phyloP scores from a whole-genome alignment of 164 flowering plant genomes.

The Echeveria elegans region DNA sequence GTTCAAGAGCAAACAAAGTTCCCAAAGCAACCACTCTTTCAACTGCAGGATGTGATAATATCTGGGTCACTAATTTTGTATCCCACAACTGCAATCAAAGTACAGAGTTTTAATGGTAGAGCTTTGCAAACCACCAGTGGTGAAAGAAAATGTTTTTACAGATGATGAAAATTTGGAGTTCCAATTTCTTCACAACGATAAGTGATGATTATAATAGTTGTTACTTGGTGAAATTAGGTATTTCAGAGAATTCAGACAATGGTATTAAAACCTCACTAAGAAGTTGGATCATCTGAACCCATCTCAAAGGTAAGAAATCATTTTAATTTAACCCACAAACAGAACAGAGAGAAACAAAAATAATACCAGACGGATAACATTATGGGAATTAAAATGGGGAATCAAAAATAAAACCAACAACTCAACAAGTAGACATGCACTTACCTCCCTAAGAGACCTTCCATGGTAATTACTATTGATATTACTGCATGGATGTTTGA shows the following conservation, averaged over 20 bases:
- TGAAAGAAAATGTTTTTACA: neutral
- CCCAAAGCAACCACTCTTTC: conserved; percentile 67
- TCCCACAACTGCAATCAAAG: conserved; percentile 78
- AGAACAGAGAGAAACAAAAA: too few species aligned
- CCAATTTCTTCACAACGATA: neutral
- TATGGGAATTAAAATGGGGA: too few species aligned
- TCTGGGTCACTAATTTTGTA: conserved; percentile 43
- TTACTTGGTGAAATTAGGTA: too few species aligned
- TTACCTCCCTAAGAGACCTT: conserved; percentile 61
- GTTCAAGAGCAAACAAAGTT: conserved; percentile 77
- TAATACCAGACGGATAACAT: too few species aligned
- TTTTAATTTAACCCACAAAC: too few species aligned
- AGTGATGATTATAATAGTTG: neutral
- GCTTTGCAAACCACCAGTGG: neutral
- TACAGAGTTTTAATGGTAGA: neutral
- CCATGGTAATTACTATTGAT: conserved; percentile 37
- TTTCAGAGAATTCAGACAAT: too few species aligned
- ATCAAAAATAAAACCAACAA: neutral
- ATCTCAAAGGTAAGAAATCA: too few species aligned
- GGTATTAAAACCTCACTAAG: too few species aligned
- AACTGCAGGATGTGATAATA: conserved; percentile 66
- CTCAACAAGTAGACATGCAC: neutral
- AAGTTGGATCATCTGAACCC: too few species aligned
- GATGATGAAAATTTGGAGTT: neutral
- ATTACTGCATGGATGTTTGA: conserved; percentile 68